These are phyloP conservation scores for Lipomyces sp. DNA, from an alignment of 805 yeast genomes.

Conservation along the genomic window DNA sequence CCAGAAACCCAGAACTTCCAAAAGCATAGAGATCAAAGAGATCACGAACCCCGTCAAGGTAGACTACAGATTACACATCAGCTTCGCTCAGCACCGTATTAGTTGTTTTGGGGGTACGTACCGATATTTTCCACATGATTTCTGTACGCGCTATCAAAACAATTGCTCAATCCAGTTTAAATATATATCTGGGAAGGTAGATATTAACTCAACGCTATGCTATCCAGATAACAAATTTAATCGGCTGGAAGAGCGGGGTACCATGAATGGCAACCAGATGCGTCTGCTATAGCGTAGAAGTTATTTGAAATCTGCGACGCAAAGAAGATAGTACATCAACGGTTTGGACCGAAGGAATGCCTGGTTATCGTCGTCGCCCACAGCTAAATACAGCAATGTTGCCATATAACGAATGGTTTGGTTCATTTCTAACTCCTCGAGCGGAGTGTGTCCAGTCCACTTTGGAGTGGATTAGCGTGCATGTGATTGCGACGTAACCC, in stretches of 20 bases:
- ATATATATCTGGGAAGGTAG: neutral
- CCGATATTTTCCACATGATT: conserved; percentile 3
- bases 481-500: neutral
- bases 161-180: conserved; percentile 1
- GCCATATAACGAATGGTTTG: neutral
- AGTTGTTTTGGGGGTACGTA: neutral
- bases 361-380: neutral
- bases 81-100: neutral
- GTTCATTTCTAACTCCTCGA: neutral
- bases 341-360: neutral
- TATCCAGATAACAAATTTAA: neutral
- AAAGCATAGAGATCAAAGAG: conserved; percentile 8
- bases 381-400: neutral
- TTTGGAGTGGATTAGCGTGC: neutral
- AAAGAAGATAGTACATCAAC: neutral
- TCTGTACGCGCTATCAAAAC: neutral
- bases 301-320: neutral
- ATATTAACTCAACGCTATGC: neutral
- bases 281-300: neutral
- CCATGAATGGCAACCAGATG: neutral
- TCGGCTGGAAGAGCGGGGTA: conserved; percentile 3
- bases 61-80: neutral
- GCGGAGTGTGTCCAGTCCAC: neutral
- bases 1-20: conserved; percentile 23
- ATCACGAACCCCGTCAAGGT: conserved; percentile 8